A percentile compares a stretch with the other conserved stretches of the same genome.
Conservation (phyloP, 2,329 filamentous ascomycete genomes). For the Amauroascus verrucosus region DNA sequence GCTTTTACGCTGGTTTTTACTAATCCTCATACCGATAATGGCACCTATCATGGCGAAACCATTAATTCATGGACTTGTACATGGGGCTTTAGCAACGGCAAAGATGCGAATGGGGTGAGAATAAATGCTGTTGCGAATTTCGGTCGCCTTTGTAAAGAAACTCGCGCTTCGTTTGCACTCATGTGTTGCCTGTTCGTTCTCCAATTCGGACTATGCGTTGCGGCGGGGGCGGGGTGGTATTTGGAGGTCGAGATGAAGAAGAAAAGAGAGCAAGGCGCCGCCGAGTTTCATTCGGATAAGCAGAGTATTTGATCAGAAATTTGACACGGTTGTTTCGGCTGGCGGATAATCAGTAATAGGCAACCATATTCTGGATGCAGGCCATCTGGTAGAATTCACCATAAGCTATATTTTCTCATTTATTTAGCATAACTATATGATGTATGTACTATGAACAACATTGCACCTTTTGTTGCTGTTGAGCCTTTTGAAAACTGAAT, state of each 20-base stretch:
- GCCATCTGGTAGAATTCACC: neutral
- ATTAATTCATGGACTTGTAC: constrained; percentile 36
- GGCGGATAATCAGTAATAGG: neutral
- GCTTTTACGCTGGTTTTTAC: constrained; percentile 25
- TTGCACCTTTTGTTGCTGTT: too few relatives aligned
- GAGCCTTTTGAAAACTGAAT: too few relatives aligned
- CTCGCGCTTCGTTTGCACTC: constrained; percentile 28
- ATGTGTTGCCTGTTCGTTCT: constrained; percentile 29
- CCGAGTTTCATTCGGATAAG: constrained; percentile 2
- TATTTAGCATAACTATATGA: too few relatives aligned
- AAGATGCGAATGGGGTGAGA: constrained; percentile 13
- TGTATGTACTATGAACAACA: too few relatives aligned
- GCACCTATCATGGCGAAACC: constrained; percentile 27
- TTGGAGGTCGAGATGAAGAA: constrained; percentile 21
- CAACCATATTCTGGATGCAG: neutral
- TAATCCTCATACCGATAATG: constrained; percentile 22
- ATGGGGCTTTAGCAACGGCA: constrained; percentile 23
- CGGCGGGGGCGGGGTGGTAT: constrained; percentile 23
- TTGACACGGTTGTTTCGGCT: neutral
- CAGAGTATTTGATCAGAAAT: neutral
- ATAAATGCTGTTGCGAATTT: constrained; percentile 29
- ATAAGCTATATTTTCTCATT: too few relatives aligned
- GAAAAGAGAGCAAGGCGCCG: constrained; percentile 6
- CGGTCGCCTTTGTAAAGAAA: constrained; percentile 30
- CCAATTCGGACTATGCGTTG: constrained; percentile 27